Base-by-base conservation (phyloP, 352 stramenopile genomes). In the Chloridella minuta region DNA sequence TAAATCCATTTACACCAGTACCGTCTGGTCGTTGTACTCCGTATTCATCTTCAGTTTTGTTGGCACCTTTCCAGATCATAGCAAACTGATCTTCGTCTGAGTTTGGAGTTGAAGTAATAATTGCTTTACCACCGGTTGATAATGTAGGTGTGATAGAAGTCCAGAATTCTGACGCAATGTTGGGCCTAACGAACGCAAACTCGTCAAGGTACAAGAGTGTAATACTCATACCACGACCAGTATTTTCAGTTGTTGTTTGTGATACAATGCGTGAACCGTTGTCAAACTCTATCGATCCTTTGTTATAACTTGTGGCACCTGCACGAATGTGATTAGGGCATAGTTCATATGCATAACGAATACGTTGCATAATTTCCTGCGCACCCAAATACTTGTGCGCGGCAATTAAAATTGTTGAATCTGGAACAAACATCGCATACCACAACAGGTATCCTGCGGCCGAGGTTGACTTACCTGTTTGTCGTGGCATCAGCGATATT, bases 221-320 rank as follows among this genome's bases (percentile, higher is more conserved):
- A 10, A 83, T 83, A 22, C n/a, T 83, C n/a, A 83, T 25, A 83
- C 51, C 51, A 83, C n/a, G n/a, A 83, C 51, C 51, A 83, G 51
- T 25, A 25, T 83, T 83, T 83, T 22, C 51, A 83, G 51, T 83
- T 83, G 51, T 83, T 83, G 51, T 25, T 24, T 2, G 2, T 10
- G 1, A 3, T 3, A 83, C 51, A 22, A 83, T 25, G 4, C 51
- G 51, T 4, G 1, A 10, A 10, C 51, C 51, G 23, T 83, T 83
- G 4, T 83, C 51, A 83, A 24, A 83, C 4, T 83, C 51, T 3
- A 25, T 1, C 0, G 1, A 4, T 2, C 51, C n/a, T 83, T 25
- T 83, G n/a, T 83, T 22, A 10, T 83, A 83, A 83, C 23, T 83
- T 1, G n/a, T 24, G 2, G 51, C 1, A 25, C 23, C 51, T 25